A percentile compares a stretch with the other conserved stretches of the same genome.
phyloP scores from a whole-genome alignment of 2,329 filamentous ascomycete genomes.

The Pestalotiopsis sp. region DNA sequence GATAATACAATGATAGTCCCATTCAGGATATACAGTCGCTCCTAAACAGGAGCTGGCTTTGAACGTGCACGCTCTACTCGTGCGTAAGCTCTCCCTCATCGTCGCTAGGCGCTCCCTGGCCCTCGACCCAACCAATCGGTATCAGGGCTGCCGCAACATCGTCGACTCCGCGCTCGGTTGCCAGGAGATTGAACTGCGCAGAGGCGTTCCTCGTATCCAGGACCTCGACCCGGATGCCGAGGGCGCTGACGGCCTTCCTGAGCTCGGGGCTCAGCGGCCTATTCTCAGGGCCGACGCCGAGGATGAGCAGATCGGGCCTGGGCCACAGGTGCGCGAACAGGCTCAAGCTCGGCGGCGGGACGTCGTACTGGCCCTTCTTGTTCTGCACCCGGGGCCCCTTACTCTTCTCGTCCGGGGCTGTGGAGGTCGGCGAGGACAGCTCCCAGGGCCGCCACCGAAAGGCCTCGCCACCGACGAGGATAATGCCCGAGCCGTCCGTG shows the following conservation, averaged over 20 bases:
- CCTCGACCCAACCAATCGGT: constrained; percentile 80
- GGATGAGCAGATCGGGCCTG: constrained; percentile 84
- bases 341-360: constrained; percentile 71
- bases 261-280: constrained; percentile 77
- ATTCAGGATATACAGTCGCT: neutral
- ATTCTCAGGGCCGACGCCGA: constrained; percentile 81
- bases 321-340: constrained; percentile 81
- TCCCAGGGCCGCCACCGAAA: constrained; percentile 87
- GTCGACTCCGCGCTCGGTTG: constrained; percentile 86
- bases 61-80: neutral
- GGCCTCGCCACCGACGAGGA: constrained; percentile 84
- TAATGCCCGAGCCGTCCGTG: constrained; percentile 67
- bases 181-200: constrained; percentile 90
- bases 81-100: constrained; percentile 14
- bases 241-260: constrained; percentile 68
- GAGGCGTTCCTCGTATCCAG: constrained; percentile 93
- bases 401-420: neutral
- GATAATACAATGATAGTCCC: neutral
- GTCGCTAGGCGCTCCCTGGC: constrained; percentile 39
- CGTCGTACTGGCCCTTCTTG: constrained; percentile 79
- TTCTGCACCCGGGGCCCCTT: constrained; percentile 62
- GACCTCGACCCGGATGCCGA: constrained; percentile 86
- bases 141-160: constrained; percentile 88
- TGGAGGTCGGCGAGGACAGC: constrained; percentile 35
- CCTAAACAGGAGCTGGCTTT: neutral